Conservation (phyloP, 257 asterid genomes). For the Solanum habrochaites region DNA sequence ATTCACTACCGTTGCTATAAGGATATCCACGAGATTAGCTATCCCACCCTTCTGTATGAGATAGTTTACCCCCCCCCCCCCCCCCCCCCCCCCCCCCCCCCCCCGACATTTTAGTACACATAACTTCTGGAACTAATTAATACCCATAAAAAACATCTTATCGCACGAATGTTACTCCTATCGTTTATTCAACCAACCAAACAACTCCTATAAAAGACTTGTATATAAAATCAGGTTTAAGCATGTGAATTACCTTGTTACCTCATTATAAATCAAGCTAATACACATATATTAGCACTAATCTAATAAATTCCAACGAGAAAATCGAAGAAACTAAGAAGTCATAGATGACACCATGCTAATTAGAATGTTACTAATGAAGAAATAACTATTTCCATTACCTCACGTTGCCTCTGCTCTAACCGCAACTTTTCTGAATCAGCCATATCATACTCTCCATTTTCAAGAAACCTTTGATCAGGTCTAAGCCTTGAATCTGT, state of each 20-base stretch:
- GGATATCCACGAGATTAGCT: background rate
- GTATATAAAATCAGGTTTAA: background rate
- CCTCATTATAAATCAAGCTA: background rate
- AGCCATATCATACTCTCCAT: slow-evolving; percentile 16
- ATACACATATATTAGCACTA: background rate
- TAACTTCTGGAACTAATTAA: background rate
- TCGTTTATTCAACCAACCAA: background rate
- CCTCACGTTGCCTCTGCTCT: slow-evolving; percentile 19
- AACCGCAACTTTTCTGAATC: slow-evolving; percentile 14
- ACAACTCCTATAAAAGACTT: background rate
- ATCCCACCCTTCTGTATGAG: background rate
- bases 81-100: background rate
- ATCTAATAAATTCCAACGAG: background rate
- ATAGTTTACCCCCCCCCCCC: background rate
- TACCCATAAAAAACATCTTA: background rate
- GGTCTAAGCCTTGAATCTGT: slow-evolving; percentile 24
- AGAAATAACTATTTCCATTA: background rate
- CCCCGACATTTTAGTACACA: background rate
- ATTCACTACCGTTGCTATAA: background rate
- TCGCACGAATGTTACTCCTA: background rate
- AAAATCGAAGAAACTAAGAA: background rate
- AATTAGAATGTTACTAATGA: background rate
- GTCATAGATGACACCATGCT: background rate
- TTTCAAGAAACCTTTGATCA: slow-evolving; percentile 20
- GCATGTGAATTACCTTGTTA: background rate